Evolutionary conservation across 306 rosid genomes (phyloP).

Genomic region (Vigna trinervia): DNA sequence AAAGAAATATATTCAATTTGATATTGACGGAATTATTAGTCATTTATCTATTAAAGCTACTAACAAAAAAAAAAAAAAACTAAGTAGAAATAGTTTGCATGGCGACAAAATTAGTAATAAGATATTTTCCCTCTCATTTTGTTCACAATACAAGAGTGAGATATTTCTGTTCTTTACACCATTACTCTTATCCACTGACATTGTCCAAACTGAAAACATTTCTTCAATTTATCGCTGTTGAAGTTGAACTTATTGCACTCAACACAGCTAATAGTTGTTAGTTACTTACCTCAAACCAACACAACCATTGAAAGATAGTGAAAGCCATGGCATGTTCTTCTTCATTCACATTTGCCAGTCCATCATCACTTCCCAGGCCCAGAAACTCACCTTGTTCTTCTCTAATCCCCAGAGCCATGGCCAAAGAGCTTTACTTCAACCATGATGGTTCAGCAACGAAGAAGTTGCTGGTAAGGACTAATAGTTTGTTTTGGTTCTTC

Average conservation of each 20-base stretch:
- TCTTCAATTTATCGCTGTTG: slow-evolving; percentile 1
- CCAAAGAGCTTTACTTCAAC: slow-evolving; percentile 81
- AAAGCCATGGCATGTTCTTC: slow-evolving; percentile 73
- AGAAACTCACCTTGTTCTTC: slow-evolving; percentile 48
- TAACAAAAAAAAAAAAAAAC: no score
- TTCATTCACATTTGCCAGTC: slow-evolving; percentile 60
- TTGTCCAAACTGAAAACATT: not conserved
- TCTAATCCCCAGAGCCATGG: slow-evolving; percentile 56
- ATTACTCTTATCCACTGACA: slow-evolving; percentile 50
- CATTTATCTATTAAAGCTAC: no score
- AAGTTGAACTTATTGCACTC: not conserved
- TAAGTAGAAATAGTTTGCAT: not conserved
- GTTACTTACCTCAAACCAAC: slow-evolving; percentile 6
- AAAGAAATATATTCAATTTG: no score
- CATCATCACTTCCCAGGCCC: slow-evolving; percentile 53
- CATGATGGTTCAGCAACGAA: slow-evolving; percentile 73
- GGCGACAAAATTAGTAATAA: slow-evolving; percentile 48
- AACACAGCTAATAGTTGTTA: not conserved
- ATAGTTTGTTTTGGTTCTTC: slow-evolving; percentile 35
- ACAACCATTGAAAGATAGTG: slow-evolving; percentile 8
- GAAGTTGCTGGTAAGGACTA: slow-evolving; percentile 67
- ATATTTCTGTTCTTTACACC: slow-evolving; percentile 13
- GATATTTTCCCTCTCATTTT: slow-evolving; percentile 37
- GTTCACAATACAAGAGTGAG: not conserved
- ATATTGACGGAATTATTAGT: no score